phyloP scores from a whole-genome alignment of 305 asterid genomes.

The Stenogyne calaminthoides region DNA sequence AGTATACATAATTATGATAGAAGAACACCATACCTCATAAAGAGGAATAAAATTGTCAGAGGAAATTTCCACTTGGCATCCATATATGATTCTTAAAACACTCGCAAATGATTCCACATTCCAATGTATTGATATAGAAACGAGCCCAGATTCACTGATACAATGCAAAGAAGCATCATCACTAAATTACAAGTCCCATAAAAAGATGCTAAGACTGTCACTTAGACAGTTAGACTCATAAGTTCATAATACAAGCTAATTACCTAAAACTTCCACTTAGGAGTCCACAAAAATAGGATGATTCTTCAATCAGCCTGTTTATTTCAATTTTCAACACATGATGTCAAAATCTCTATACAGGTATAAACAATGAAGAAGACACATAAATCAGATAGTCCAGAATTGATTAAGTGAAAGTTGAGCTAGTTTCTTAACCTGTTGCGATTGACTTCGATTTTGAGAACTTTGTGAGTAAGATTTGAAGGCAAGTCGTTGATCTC shows the following conservation, averaged over 20 bases:
- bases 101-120: conserved; percentile 56
- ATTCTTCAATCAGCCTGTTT: conserved; percentile 61
- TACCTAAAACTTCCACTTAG: conserved; percentile 78
- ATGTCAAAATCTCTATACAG: conserved; percentile 10
- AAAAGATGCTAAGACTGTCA: not conserved
- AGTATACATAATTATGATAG: not conserved
- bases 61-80: conserved; percentile 57
- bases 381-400: not conserved
- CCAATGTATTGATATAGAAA: conserved; percentile 58
- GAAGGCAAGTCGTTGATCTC: conserved; percentile 56
- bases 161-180: conserved; percentile 25
- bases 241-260: not conserved
- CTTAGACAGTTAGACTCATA: not conserved
- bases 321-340: conserved; percentile 10
- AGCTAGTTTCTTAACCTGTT: conserved; percentile 46
- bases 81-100: conserved; percentile 56
- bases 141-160: conserved; percentile 62
- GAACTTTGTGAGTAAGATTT: conserved; percentile 42
- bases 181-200: conserved; percentile 13
- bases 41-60: conserved; percentile 54
- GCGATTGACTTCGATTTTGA: conserved; percentile 53
- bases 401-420: conserved; percentile 1
- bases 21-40: conserved; percentile 56
- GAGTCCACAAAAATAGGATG: conserved; percentile 81
- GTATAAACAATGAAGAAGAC: not conserved